Conservation (phyloP, 371 early-diverging fungal genomes). For the Encephalitozoon cuniculi region DNA sequence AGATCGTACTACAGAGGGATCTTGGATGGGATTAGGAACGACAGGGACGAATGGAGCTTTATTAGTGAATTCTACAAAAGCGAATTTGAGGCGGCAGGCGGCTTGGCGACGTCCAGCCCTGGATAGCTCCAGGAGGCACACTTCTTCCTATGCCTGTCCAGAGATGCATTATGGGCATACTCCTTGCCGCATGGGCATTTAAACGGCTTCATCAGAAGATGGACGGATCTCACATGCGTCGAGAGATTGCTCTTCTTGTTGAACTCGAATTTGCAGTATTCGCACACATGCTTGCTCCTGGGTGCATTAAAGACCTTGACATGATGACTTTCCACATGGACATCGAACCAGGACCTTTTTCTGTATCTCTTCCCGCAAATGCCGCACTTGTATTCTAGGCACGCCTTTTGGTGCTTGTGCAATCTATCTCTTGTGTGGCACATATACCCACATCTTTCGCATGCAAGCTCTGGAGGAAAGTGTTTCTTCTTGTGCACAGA, state of each 20-base stretch:
- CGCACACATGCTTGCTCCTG: neutral
- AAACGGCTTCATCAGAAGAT: neutral
- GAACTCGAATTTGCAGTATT: constrained; percentile 6
- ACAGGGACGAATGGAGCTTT: neutral
- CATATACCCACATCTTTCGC: neutral
- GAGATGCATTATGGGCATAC: neutral
- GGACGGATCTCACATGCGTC: neutral
- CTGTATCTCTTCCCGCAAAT: neutral
- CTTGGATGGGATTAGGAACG: neutral
- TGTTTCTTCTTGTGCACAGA: constrained; percentile 15
- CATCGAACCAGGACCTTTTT: constrained; percentile 3
- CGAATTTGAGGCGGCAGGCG: neutral
- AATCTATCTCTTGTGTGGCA: neutral
- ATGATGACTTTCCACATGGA: constrained; percentile 3
- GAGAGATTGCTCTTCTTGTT: constrained; percentile 3
- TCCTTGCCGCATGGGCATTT: neutral
- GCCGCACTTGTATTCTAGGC: neutral
- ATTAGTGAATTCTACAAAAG: constrained; percentile 1
- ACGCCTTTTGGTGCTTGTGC: neutral
- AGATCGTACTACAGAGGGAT: neutral
- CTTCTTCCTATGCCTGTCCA: neutral
- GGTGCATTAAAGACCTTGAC: neutral
- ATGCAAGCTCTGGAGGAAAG: neutral
- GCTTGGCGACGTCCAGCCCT: neutral
- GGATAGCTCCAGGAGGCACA: neutral